Evolutionary conservation across 2,329 filamentous ascomycete species (phyloP).

Genomic region (Penicillium sp.): DNA sequence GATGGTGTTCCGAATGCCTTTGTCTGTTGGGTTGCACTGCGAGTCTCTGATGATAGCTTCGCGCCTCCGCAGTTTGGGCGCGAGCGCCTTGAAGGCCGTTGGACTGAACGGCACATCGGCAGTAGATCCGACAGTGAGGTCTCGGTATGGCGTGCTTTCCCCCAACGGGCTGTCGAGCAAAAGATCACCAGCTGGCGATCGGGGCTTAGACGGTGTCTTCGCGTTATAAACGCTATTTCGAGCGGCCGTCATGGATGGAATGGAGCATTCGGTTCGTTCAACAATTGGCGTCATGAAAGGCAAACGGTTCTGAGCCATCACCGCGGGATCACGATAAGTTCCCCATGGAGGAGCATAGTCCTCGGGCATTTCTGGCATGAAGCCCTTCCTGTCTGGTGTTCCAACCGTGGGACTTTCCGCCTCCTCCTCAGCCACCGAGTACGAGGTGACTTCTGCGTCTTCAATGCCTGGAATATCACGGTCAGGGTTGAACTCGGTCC

Average conservation of each 20-base stretch:
- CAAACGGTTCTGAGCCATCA: slow-evolving; percentile 83
- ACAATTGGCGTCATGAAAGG: slow-evolving; percentile 99
- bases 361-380: slow-evolving; percentile 72
- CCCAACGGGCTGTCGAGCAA: slow-evolving; percentile 71
- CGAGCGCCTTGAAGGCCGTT: slow-evolving; percentile 38
- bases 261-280: slow-evolving; percentile 86
- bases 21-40: slow-evolving; percentile 88
- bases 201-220: slow-evolving; percentile 74
- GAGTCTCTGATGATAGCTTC: slow-evolving; percentile 75
- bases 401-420: slow-evolving; percentile 31
- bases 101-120: slow-evolving; percentile 42
- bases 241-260: slow-evolving; percentile 62
- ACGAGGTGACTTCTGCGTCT: slow-evolving; percentile 18
- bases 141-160: slow-evolving; percentile 60
- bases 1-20: slow-evolving; percentile 72
- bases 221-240: slow-evolving; percentile 61
- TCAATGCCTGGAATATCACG: slow-evolving; percentile 64
- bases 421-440: slow-evolving; percentile 27
- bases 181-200: slow-evolving; percentile 40
- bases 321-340: slow-evolving; percentile 76
- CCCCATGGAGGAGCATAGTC: slow-evolving; percentile 79
- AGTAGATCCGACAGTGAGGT: slow-evolving; percentile 37
- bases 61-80: slow-evolving; percentile 29
- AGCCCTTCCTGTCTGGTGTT: slow-evolving; percentile 44
- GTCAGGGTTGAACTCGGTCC: slow-evolving; percentile 81